Percentiles rank a stretch among this genome's conserved stretches.
Conservation (phyloP, 208 protist species). For the Crithidia mellificae region DNA sequence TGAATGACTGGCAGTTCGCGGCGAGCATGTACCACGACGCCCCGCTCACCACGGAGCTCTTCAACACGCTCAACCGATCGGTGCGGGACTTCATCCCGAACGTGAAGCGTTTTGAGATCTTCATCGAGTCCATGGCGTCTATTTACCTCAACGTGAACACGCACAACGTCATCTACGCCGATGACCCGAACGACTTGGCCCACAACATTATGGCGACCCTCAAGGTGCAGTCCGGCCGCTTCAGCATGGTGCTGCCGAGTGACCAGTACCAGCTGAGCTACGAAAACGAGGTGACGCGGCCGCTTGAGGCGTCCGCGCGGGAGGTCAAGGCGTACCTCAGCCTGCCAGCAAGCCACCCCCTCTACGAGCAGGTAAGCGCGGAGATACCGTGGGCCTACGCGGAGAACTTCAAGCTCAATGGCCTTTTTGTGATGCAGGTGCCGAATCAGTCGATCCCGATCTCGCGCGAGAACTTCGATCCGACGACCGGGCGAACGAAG, state of each 20-base stretch:
- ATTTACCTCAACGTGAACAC: conserved; percentile 80
- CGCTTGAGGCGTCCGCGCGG: conserved; percentile 50
- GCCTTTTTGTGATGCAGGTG: conserved; percentile 61
- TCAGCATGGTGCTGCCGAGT: conserved; percentile 69
- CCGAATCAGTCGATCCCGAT: conserved; percentile 69
- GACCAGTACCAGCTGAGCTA: conserved; percentile 83
- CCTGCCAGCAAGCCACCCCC: conserved; percentile 69
- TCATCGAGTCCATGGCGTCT: conserved; percentile 41
- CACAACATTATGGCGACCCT: conserved; percentile 78
- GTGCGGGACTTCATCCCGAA: conserved; percentile 81
- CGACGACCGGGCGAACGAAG: conserved; percentile 48
- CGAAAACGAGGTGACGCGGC: conserved; percentile 74
- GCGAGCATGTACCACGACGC: conserved; percentile 82
- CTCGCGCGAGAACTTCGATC: conserved; percentile 51
- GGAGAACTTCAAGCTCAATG: conserved; percentile 52
- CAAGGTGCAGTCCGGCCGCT: conserved; percentile 44
- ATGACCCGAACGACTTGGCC: conserved; percentile 65
- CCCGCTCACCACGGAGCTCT: conserved; percentile 72
- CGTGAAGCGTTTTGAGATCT: conserved; percentile 79
- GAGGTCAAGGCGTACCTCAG: conserved; percentile 60
- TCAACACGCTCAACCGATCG: conserved; percentile 72
- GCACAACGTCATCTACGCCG: conserved; percentile 79
- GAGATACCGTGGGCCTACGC: conserved; percentile 50
- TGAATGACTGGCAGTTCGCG: conserved; percentile 86
- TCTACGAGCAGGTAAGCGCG: conserved; percentile 45